Evolutionary conservation across 164 flowering plant species (phyloP), one percentile per base, ranked within the genome.

Genomic region (Stephania cephalantha): DNA sequence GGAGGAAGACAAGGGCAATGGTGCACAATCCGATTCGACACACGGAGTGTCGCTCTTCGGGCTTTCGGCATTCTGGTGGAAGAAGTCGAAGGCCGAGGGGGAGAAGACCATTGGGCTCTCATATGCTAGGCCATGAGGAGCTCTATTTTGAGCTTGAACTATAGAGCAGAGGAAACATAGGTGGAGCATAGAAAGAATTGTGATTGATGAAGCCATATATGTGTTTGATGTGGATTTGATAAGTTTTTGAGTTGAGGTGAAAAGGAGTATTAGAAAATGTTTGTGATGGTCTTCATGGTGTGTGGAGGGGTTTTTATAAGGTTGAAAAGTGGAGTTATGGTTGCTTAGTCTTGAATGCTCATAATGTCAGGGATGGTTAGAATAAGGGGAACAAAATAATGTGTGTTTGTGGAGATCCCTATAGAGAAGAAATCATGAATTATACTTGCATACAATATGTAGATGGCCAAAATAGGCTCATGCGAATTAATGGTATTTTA

Each of bases 61-160:
- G 6, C 61, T 50, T 18, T 79, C 75, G 5, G 79, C 58, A 42
- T 83, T 78, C 0, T 97, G 93, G 74, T 94, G 90, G 86, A 94
- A 94, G 82, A 91, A 91, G 0, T 86, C 89, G 22, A 78, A 79
- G 67, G 97, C 92, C 9, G 88, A 79, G 10, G 97, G 98, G 1
- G 98, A 82, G 69, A 94, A 80, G 0, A 89, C 85, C 50, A 83
- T 44, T 2, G 97, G 94, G 74, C 63, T 86, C 79, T 87, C 90
- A n/a, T 88, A 75, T 11, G 74, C 81, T 8, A 89, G 84, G 42
- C 97, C 95, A 78, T 90, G 97, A 18, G 86, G 85, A 31, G 88
- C 86, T 69, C 75, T 58, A 20, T 75, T 76, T 46, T 81, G 79
- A 53, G 78, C 77, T 46, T 46, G 71, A 20, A 85, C 77, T 10